phyloP scores from a whole-genome alignment of 768 basidiomycete species.

The Boletus insuetus region DNA sequence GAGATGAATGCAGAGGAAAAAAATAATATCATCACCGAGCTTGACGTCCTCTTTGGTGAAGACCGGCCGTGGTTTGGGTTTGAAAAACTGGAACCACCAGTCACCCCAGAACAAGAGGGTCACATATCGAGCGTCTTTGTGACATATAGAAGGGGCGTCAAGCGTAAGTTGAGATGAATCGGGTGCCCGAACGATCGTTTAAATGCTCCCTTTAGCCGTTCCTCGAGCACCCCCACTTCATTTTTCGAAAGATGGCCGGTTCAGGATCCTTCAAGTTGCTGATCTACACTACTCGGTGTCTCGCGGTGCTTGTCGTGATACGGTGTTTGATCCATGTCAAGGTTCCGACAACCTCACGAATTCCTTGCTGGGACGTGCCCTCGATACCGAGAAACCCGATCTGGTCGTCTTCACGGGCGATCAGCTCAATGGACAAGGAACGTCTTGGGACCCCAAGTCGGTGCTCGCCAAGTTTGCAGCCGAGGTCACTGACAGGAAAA shows the following conservation, averaged over 20 bases:
- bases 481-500: conserved; percentile 66
- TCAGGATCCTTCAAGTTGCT: conserved; percentile 88
- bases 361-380: conserved; percentile 63
- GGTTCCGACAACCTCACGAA: conserved; percentile 78
- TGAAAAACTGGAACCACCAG: conserved; percentile 61
- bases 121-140: conserved; percentile 56
- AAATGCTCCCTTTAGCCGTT: conserved; percentile 41
- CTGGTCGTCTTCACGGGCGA: conserved; percentile 92
- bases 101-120: conserved; percentile 43
- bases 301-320: conserved; percentile 75
- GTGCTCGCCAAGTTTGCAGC: conserved; percentile 87
- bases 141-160: conserved; percentile 70
- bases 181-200: background rate
- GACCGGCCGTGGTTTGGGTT: conserved; percentile 86
- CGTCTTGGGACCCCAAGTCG: conserved; percentile 85
- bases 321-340: conserved; percentile 46
- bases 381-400: conserved; percentile 85
- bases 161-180: conserved; percentile 45
- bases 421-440: conserved; percentile 89
- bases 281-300: conserved; percentile 92
- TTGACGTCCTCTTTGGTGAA: conserved; percentile 89
- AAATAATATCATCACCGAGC: conserved; percentile 74
- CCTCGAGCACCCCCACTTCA: conserved; percentile 77
- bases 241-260: conserved; percentile 79
- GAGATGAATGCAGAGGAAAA: conserved; percentile 60